Percentiles rank a stretch among this genome's conserved stretches.
Conservation (phyloP, 2,329 filamentous ascomycete species). For the Blastomyces parvus region DNA sequence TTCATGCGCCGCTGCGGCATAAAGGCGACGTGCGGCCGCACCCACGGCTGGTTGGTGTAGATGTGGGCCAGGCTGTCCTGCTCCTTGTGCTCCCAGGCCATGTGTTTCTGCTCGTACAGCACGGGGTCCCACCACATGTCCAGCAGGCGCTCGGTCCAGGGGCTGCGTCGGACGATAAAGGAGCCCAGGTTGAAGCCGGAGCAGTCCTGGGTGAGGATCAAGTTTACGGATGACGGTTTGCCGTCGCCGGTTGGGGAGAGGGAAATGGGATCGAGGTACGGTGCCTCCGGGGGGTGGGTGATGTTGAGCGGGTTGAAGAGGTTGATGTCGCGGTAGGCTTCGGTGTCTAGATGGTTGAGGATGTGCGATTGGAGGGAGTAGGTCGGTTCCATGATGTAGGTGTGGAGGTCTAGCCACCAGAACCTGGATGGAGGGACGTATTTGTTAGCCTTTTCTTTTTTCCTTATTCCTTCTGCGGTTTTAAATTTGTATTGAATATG, state of each 20-base stretch:
- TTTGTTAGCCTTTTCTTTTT: not conserved
- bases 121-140: constrained; percentile 99
- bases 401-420: constrained; percentile 98
- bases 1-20: constrained; percentile 87
- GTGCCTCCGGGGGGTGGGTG: constrained; percentile 63
- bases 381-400: constrained; percentile 92
- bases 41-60: constrained; percentile 85
- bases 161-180: constrained; percentile 78
- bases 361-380: constrained; percentile 85
- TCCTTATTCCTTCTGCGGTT: not conserved
- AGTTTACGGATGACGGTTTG: constrained; percentile 66
- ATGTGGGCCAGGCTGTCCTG: constrained; percentile 91
- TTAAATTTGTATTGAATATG: not conserved
- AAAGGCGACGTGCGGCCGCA: constrained; percentile 79
- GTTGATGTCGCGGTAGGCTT: constrained; percentile 92
- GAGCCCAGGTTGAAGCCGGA: constrained; percentile 92
- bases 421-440: constrained; percentile 55
- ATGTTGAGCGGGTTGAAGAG: constrained; percentile 92
- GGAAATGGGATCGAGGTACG: constrained; percentile 66
- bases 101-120: constrained; percentile 94
- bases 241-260: constrained; percentile 68
- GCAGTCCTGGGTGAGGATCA: constrained; percentile 88
- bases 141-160: constrained; percentile 82
- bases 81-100: constrained; percentile 98
- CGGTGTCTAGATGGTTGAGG: constrained; percentile 65